A percentile compares a stretch with the other conserved stretches of the same genome.
Conservation (phyloP, 306 rosid species). For the Acacia melanoxylon region DNA sequence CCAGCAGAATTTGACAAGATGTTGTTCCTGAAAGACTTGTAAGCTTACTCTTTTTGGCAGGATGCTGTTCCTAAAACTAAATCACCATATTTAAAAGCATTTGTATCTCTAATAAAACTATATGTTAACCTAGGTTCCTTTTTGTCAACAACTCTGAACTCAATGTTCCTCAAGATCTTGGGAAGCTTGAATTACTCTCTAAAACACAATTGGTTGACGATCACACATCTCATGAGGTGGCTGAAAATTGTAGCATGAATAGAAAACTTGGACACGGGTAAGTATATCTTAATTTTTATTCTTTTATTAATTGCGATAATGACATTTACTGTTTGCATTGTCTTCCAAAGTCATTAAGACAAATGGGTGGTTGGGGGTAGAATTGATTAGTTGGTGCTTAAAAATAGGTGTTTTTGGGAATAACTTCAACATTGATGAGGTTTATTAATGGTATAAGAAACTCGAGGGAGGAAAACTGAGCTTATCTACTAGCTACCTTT, state of each 20-base stretch:
- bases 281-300: constrained; percentile 14
- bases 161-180: constrained; percentile 47
- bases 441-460: no score
- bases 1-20: constrained; percentile 63
- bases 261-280: constrained; percentile 78
- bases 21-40: constrained; percentile 65
- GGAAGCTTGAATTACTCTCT: constrained; percentile 41
- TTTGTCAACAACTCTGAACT: constrained; percentile 62
- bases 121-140: constrained; percentile 55
- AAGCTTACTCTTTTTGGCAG: constrained; percentile 52
- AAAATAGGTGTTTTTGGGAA: no score
- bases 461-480: no score
- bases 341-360: background rate
- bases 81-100: background rate
- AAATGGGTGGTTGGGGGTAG: background rate
- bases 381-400: no score
- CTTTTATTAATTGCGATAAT: constrained; percentile 5
- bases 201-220: constrained; percentile 49
- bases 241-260: constrained; percentile 47
- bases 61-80: constrained; percentile 48
- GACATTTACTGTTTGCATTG: background rate
- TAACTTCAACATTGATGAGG: no score
- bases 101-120: constrained; percentile 28
- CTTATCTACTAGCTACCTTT: no score
- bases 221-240: constrained; percentile 35